Conservation (phyloP, 2,329 filamentous ascomycete genomes). For the Aciculosporium take region DNA sequence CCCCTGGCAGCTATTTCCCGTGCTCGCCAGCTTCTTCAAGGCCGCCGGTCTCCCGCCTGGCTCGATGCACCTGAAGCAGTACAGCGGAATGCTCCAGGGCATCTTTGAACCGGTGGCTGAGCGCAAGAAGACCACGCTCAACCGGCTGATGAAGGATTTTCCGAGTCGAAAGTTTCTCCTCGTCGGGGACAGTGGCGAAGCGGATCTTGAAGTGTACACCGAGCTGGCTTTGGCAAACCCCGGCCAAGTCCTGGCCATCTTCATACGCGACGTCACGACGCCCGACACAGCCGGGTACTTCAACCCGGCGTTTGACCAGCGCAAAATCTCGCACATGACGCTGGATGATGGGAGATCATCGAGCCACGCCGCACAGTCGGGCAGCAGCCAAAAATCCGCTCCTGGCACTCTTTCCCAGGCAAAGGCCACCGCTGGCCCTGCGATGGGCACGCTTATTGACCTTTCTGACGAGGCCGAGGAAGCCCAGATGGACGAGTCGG, state of each 20-base stretch:
- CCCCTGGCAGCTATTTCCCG: constrained; percentile 91
- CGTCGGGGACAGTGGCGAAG: constrained; percentile 90
- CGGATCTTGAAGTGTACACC: constrained; percentile 92
- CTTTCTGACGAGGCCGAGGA: constrained; percentile 38
- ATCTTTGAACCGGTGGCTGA: constrained; percentile 97
- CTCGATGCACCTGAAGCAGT: constrained; percentile 91
- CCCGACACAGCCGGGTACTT: constrained; percentile 60
- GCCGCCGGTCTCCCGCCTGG: constrained; percentile 68
- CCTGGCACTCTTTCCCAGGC: constrained; percentile 9
- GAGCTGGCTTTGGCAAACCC: constrained; percentile 80
- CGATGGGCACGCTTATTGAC: constrained; percentile 48
- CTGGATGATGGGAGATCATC: constrained; percentile 12
- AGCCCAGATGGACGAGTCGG: constrained; percentile 20
- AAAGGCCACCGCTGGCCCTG: constrained; percentile 20
- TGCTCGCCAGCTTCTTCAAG: constrained; percentile 74
- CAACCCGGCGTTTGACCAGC: constrained; percentile 38
- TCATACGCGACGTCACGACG: constrained; percentile 92
- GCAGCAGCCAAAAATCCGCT: constrained; percentile 16
- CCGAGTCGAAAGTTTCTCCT: constrained; percentile 79
- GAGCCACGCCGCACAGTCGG: too few species aligned
- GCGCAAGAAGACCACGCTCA: constrained; percentile 76
- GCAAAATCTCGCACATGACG: constrained; percentile 13
- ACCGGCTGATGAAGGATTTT: constrained; percentile 77
- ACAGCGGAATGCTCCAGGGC: constrained; percentile 91
- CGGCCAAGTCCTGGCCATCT: constrained; percentile 69